Percentiles rank a stretch among this genome's conserved stretches.
Conservation (phyloP, 345 rosid genomes). For the Eucalyptus pauciflora region DNA sequence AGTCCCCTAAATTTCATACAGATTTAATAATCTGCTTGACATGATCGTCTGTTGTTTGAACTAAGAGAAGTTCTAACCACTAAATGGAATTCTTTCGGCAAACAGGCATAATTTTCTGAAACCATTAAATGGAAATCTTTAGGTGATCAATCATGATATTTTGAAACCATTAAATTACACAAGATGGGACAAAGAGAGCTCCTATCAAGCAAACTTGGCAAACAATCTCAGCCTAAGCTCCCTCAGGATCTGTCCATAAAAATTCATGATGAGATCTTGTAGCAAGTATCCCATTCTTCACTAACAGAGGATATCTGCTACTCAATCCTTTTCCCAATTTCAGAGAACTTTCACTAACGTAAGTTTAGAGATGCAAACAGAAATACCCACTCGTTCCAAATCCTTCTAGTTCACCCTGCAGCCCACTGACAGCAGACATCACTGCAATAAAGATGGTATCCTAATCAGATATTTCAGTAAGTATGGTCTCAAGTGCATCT, state of each 20-base stretch:
- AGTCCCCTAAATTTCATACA: neutral
- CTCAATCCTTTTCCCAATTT: neutral
- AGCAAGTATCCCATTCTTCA: neutral
- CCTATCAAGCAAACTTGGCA: neutral
- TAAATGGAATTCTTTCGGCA: neutral
- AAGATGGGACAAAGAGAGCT: neutral
- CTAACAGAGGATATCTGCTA: neutral
- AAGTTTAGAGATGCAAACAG: neutral
- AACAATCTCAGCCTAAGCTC: neutral
- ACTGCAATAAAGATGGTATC: constrained; percentile 33
- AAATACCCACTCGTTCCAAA: constrained; percentile 64
- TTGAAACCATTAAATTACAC: neutral
- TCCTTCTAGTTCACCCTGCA: constrained; percentile 63
- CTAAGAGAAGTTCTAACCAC: neutral
- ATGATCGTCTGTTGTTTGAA: neutral
- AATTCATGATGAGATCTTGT: neutral
- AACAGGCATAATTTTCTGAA: neutral
- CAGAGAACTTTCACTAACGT: neutral
- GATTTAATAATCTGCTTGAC: neutral
- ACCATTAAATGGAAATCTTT: neutral
- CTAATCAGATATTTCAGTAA: neutral
- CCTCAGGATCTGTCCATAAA: neutral
- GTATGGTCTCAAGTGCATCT: neutral
- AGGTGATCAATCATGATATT: neutral
- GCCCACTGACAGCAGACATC: constrained; percentile 97